phyloP scores from a whole-genome alignment of 371 early-diverging fungal species.

The Smittium culicis region DNA sequence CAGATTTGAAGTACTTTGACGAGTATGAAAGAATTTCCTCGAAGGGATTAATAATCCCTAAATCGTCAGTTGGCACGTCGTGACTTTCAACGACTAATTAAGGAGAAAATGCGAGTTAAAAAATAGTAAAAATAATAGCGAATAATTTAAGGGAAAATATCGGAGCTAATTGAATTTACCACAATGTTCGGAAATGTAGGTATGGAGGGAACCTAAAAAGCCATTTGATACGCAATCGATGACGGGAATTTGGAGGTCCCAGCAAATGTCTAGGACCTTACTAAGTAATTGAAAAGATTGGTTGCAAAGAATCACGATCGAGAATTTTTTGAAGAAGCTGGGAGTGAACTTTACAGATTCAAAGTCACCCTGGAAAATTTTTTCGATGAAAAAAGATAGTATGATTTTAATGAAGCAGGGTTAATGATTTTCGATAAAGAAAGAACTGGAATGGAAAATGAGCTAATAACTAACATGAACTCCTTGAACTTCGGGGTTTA shows the following conservation, averaged over 20 bases:
- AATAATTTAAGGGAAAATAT: neutral
- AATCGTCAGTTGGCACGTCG: constrained; percentile 57
- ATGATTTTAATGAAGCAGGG: neutral
- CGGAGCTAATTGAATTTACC: neutral
- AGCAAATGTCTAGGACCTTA: neutral
- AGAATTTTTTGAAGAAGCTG: neutral
- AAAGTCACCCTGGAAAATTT: neutral
- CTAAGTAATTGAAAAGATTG: neutral
- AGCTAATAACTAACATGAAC: neutral
- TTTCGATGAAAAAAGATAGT: neutral
- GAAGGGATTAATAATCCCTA: constrained; percentile 73
- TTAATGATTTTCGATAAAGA: neutral
- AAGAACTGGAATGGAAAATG: neutral
- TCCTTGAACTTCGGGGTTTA: constrained; percentile 70
- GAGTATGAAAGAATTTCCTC: constrained; percentile 45
- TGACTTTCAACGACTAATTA: constrained; percentile 75
- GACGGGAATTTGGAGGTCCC: neutral
- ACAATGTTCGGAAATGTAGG: constrained; percentile 6
- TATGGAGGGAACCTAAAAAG: neutral
- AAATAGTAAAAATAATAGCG: neutral
- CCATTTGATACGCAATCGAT: neutral
- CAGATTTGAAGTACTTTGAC: constrained; percentile 44
- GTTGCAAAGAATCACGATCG: constrained; percentile 4
- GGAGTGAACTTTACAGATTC: neutral
- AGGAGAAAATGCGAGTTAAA: constrained; percentile 2